Evolutionary conservation across 1,284 basidiomycete genomes (phyloP).

Genomic region (Moesziomyces globuligerus): DNA sequence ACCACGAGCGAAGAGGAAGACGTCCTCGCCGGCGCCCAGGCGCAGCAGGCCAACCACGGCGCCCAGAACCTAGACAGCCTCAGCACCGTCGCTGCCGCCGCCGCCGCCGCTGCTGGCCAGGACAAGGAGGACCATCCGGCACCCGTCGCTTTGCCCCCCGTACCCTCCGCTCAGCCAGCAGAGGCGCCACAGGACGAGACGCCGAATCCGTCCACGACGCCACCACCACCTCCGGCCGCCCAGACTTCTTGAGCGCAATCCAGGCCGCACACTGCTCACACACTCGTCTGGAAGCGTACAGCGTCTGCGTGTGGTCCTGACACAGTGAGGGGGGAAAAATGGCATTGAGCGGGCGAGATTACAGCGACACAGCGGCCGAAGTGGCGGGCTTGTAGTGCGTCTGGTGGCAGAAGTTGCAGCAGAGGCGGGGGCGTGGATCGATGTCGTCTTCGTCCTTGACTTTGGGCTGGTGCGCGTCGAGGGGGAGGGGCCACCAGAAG

Average conservation of each 20-base stretch:
- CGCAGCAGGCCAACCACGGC: neutral
- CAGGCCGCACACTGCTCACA: too few species aligned
- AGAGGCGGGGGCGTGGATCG: neutral
- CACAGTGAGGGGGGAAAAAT: neutral
- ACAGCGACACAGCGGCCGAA: neutral
- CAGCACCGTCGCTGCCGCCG: constrained; percentile 56
- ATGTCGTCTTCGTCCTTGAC: constrained; percentile 8
- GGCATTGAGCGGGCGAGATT: neutral
- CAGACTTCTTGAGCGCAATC: too few species aligned
- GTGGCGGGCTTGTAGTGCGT: constrained; percentile 13
- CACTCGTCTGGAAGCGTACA: too few species aligned
- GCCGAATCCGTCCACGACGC: too few species aligned
- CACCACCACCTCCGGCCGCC: too few species aligned
- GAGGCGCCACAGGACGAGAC: too few species aligned
- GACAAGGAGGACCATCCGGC: neutral
- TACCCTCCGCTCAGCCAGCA: neutral
- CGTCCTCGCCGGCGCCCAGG: constrained; percentile 11
- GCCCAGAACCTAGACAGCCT: constrained; percentile 51
- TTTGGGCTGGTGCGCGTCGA: neutral
- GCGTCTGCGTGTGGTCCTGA: too few species aligned
- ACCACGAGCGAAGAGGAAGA: constrained; percentile 32
- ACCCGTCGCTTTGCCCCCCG: neutral
- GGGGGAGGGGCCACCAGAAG: constrained; percentile 38
- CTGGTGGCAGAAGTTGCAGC: constrained; percentile 44
- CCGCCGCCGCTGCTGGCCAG: constrained; percentile 36